phyloP scores from a whole-genome alignment of 108 stramenopile genomes.

The Cyclotella cryptica region DNA sequence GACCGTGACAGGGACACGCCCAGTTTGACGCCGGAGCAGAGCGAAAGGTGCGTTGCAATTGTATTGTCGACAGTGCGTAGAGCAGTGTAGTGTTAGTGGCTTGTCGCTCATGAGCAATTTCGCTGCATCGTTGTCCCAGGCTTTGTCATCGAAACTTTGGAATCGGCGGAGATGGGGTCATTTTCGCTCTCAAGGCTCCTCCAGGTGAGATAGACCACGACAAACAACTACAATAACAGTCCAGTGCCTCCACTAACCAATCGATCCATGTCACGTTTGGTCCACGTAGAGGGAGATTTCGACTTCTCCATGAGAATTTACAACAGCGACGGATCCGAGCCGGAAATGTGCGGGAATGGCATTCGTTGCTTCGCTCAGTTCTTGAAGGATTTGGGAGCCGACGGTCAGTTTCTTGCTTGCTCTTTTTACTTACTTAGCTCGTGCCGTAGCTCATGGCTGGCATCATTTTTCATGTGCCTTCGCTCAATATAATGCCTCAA shows the following conservation, averaged over 20 bases:
- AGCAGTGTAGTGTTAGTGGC: too few species aligned
- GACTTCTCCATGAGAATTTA: conserved; percentile 98
- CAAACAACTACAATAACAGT: too few species aligned
- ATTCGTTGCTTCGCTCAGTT: conserved; percentile 97
- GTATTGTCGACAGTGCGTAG: not conserved
- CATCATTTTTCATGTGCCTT: too few species aligned
- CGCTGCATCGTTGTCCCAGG: conserved; percentile 13
- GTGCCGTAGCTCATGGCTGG: not conserved
- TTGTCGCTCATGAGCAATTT: not conserved
- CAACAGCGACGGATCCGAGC: conserved; percentile 95
- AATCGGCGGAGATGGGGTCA: conserved; percentile 97
- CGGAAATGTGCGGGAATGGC: conserved; percentile 99
- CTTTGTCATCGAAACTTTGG: conserved; percentile 95
- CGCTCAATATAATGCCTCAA: too few species aligned
- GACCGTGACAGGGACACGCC: conserved; percentile 85
- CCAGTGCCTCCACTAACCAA: not conserved
- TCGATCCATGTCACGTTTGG: not conserved
- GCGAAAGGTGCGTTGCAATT: conserved; percentile 46
- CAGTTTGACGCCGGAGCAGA: conserved; percentile 86
- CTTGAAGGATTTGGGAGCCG: conserved; percentile 88
- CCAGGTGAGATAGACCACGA: conserved; percentile 39
- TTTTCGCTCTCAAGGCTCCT: conserved; percentile 93
- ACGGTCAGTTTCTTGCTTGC: conserved; percentile 50
- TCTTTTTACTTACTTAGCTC: not conserved
- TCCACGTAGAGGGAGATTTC: conserved; percentile 62